phyloP scores from a whole-genome alignment of 1,284 basidiomycete genomes.

The Ustilago cynodontis region DNA sequence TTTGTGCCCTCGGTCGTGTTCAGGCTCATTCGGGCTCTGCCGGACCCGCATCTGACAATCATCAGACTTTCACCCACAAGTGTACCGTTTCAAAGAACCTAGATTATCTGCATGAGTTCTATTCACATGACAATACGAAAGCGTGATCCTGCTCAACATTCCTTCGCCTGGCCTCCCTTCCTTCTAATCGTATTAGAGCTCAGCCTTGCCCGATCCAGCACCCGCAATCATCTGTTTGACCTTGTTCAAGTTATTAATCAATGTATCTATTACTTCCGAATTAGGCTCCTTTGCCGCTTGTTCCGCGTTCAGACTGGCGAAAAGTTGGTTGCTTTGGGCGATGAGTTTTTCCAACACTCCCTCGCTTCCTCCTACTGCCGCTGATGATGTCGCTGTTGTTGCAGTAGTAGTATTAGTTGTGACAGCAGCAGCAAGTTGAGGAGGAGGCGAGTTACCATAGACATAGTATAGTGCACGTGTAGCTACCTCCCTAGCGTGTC shows the following conservation, averaged over 20 bases:
- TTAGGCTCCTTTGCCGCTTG: constrained; percentile 8
- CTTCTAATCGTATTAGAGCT: constrained; percentile 21
- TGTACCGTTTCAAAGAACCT: background rate
- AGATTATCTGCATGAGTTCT: background rate
- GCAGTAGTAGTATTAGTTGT: constrained; percentile 1
- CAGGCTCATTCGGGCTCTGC: background rate
- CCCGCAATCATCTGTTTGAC: constrained; percentile 37
- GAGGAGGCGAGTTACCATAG: constrained; percentile 44
- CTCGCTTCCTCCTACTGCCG: constrained; percentile 15
- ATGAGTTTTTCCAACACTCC: constrained; percentile 35
- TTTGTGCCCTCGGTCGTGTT: background rate
- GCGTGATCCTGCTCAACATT: background rate
- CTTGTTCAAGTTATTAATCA: constrained; percentile 47
- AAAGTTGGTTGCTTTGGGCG: constrained; percentile 27
- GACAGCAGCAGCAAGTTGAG: constrained; percentile 26
- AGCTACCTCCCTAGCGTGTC: constrained; percentile 29
- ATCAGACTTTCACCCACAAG: background rate
- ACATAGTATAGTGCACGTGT: constrained; percentile 47
- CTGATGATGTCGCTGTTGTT: background rate
- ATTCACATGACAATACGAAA: constrained; percentile 18
- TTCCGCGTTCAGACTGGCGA: constrained; percentile 24
- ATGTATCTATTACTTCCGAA: constrained; percentile 29
- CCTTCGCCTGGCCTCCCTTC: background rate
- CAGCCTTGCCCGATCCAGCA: constrained; percentile 11
- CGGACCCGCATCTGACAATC: background rate